These are phyloP conservation scores for Hypoxylon intermedium DNA, from an alignment of 495 filamentous ascomycete genomes.

Conservation along the genomic window DNA sequence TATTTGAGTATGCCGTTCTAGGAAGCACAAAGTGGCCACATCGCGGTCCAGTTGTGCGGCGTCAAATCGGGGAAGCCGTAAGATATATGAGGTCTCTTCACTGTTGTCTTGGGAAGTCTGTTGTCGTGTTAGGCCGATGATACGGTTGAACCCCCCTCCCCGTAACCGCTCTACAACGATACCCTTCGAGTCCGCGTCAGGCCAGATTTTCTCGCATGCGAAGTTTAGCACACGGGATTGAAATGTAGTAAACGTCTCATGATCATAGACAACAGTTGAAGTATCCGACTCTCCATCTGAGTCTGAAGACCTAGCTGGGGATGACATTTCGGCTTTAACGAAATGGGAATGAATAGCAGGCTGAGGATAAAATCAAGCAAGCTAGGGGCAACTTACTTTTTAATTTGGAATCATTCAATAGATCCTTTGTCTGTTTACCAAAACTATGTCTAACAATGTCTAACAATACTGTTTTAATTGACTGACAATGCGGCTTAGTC, in stretches of 20 bases:
- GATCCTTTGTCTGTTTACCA: no score
- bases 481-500: no score
- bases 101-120: background rate
- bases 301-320: no score
- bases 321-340: no score
- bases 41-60: slow-evolving; percentile 38
- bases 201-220: background rate
- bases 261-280: no score
- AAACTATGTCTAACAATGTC: no score
- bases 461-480: no score
- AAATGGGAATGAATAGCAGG: no score
- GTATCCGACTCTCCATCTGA: no score
- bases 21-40: slow-evolving; percentile 55
- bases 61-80: slow-evolving; percentile 1
- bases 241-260: background rate
- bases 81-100: background rate
- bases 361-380: no score
- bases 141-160: slow-evolving; percentile 1
- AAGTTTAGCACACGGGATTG: background rate
- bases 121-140: slow-evolving; percentile 9
- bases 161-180: background rate
- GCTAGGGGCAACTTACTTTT: no score
- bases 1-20: slow-evolving; percentile 50
- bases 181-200: background rate
- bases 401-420: no score